A percentile compares a stretch with the other conserved stretches of the same genome.
phyloP scores from a whole-genome alignment of 495 filamentous ascomycete species.

The Aspergillus olivimuriae region DNA sequence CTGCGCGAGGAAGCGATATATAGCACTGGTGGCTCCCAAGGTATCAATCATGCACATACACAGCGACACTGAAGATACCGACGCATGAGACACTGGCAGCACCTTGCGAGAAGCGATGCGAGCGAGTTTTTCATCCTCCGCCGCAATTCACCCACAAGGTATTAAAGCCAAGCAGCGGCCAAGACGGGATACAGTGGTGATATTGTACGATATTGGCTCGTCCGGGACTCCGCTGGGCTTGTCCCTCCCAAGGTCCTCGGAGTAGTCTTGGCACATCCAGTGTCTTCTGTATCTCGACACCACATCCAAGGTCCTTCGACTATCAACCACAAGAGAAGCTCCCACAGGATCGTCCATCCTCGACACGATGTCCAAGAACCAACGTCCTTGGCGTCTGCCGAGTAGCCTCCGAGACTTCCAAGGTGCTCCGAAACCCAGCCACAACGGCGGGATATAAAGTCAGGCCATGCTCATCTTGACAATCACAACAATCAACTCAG shows the following conservation, averaged over 20 bases:
- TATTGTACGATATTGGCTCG: background rate
- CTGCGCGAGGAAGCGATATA: background rate
- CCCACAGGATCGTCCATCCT: too few species aligned
- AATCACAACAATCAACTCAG: too few species aligned
- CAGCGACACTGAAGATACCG: too few species aligned
- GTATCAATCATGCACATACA: too few species aligned
- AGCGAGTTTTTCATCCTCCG: background rate
- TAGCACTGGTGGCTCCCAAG: constrained; percentile 4
- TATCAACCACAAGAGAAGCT: too few species aligned
- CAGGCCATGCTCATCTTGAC: too few species aligned
- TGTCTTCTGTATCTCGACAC: background rate
- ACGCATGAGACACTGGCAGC: background rate
- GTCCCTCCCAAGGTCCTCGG: constrained; percentile 3
- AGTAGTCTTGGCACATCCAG: constrained; percentile 1
- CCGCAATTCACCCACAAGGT: constrained; percentile 6
- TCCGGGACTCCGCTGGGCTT: background rate
- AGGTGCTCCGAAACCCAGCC: too few species aligned
- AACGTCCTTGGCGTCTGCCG: too few species aligned
- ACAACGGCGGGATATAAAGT: too few species aligned
- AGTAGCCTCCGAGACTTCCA: too few species aligned
- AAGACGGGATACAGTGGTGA: background rate
- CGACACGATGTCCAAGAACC: too few species aligned
- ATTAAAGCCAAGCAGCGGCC: constrained; percentile 3
- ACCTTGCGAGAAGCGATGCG: too few species aligned
- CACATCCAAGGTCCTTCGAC: background rate